These are phyloP conservation scores for Arabidopsis hybrid DNA, from an alignment of 441 rosid species.

Conservation along the genomic window DNA sequence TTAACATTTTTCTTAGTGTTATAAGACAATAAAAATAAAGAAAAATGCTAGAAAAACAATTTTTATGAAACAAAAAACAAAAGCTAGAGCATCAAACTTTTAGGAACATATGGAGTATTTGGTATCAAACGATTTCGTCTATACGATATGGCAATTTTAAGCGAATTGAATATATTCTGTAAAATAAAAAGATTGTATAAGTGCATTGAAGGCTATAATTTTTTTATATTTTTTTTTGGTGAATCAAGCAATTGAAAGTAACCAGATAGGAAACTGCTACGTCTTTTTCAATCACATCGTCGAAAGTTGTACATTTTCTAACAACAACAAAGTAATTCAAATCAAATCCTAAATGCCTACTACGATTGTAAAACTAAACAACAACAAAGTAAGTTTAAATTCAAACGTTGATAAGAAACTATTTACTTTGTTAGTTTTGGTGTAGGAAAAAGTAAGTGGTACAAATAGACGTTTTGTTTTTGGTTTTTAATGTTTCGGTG, in stretches of 20 bases:
- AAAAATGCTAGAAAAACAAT: too few species aligned
- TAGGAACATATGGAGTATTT: too few species aligned
- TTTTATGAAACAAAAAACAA: too few species aligned
- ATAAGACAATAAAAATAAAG: too few species aligned
- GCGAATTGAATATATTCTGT: neutral
- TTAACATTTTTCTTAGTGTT: too few species aligned
- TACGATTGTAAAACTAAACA: neutral
- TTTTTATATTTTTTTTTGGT: too few species aligned
- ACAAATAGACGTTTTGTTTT: neutral
- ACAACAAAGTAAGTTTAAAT: too few species aligned
- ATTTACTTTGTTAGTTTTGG: neutral
- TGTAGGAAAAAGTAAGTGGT: neutral
- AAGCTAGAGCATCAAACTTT: too few species aligned
- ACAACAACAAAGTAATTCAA: neutral
- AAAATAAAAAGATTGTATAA: neutral
- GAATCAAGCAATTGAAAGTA: too few species aligned
- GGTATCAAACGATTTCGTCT: neutral
- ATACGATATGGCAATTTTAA: neutral
- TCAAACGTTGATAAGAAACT: neutral
- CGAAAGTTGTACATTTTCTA: slow-evolving; percentile 6
- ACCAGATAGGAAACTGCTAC: neutral
- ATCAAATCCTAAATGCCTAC: too few species aligned
- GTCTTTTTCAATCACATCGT: slow-evolving; percentile 20
- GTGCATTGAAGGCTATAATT: neutral
- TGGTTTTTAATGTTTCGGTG: neutral